Evolutionary conservation across 2,329 filamentous ascomycete genomes (phyloP), one percentile per base, ranked within the genome.

Genomic region (Colletotrichum godetiae): DNA sequence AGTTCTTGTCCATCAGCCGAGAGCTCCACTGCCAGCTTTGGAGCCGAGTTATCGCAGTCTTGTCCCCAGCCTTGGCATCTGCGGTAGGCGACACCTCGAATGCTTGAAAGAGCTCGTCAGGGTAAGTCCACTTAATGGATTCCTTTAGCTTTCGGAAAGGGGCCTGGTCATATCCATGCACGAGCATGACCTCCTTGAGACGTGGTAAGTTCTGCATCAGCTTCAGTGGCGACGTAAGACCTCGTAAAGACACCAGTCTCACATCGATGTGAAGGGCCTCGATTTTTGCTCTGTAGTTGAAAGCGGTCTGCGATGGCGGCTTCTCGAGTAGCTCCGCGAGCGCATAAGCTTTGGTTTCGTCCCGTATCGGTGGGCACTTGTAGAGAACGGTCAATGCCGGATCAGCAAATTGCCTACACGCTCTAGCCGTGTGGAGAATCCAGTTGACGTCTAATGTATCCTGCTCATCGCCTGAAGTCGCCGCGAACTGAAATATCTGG

Each of bases 381-480:
- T 97, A 97, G 5, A 97, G 85, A 1, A 90, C 92, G 5, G 91
- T 91, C 63, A 97, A 82, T 1, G 93, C 93, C 5, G 94, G 92
- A 77, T 95, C 94, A 0, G 89, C 84, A 70, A 95, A 94, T 2
- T 86, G 81, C 63, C 86, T 89, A 76, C 92, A 95, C 19, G 91
- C 83, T 2, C 87, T 86, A 46, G 93, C 90, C 57, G 89, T 84
- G n/a, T 86, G 85, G 11, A 93, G 81, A 7, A 97, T 88, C 92
- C 92, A 95, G 77, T 86, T 85, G 13, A 85, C 86, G 77, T 85
- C 84, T 78, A 84, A 31, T 12, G 63, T 15, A 49, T 68, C 56
- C 7, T 74, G 55, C 37, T 74, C 72, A 5, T 83, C 78, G 1
- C 80, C 77, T 10, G 78, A 76, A 37, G 86, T 82, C 19, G 92